Evolutionary conservation across 1,284 basidiomycete genomes (phyloP), one percentile per base, ranked within the genome.

Genomic region (Serendipita sp.): DNA sequence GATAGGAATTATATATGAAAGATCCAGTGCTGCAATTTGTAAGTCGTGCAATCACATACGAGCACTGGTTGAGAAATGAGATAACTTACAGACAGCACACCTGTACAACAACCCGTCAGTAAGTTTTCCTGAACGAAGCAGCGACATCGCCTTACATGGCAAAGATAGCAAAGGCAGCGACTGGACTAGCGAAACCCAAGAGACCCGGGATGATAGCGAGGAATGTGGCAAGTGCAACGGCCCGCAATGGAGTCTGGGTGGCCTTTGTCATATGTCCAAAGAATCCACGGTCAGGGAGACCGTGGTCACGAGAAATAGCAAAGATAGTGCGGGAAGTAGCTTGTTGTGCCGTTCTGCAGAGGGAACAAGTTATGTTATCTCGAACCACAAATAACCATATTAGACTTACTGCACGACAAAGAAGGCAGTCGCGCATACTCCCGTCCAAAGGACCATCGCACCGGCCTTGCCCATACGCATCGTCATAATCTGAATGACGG

Each of bases 311-410:
- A 70, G 87, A 89, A 76, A 97, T 91, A 2, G 93, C 93, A 69
- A 91, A 95, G 49, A 94, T 77, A 0, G 91, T 88, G 60, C 93
- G 82, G 3, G 91, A 91, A 63, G 84, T 85, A 8, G 93, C 93
- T 73, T 96, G 93, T 2, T 92, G 78, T 29, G 87, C 79, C 3
- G 79, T 79, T 41, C 71, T 71, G 29, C 26, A 60, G 29, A 50
- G 74, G 29, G 72, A 65, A 75, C 72, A 42, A 70, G 70, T 66
- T 71, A 74, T 47, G 73, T 71, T 15, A 17, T 17, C 42, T 44
- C 12, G 12, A 44, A 44, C 42, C 72, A 68, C 29, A 67, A 64
- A 66, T 69, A 71, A 61, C 70, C 17, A 17, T 43, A 22, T n/a
- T 13, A 8, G 15, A 62, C 61, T 8, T 26, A 62, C 62, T 91